phyloP scores from a whole-genome alignment of 805 yeast species.

The Candida odintsovae region DNA sequence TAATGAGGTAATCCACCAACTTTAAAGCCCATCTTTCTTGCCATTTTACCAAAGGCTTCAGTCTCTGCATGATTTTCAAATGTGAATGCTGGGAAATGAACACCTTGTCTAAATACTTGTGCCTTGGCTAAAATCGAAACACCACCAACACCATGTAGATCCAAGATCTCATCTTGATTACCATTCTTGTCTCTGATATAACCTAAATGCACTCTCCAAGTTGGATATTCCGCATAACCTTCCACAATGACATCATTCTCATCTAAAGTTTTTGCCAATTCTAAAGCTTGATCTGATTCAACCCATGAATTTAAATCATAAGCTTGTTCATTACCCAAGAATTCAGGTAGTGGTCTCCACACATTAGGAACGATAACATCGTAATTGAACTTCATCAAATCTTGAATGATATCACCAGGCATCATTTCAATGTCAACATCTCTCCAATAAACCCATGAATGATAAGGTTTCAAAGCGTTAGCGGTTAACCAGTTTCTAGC shows the following conservation, averaged over 20 bases:
- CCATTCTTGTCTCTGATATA: conserved; percentile 61
- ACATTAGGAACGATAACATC: conserved; percentile 84
- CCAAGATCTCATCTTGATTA: conserved; percentile 55
- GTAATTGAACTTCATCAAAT: conserved; percentile 60
- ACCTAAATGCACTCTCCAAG: conserved; percentile 80
- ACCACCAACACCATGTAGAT: conserved; percentile 83
- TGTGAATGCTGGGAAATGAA: conserved; percentile 81
- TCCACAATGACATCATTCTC: conserved; percentile 87
- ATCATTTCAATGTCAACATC: conserved; percentile 83
- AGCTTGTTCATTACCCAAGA: conserved; percentile 86
- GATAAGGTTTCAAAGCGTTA: conserved; percentile 71
- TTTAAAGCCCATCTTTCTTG: conserved; percentile 67
- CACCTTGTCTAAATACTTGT: conserved; percentile 67
- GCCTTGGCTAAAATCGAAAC: conserved; percentile 77
- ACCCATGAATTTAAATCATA: conserved; percentile 97
- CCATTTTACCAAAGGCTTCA: conserved; percentile 82
- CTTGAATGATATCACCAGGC: conserved; percentile 71
- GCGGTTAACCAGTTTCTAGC: conserved; percentile 82
- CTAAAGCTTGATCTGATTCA: conserved; percentile 73
- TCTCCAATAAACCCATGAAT: conserved; percentile 90
- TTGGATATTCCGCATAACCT: conserved; percentile 82
- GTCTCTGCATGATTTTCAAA: conserved; percentile 84
- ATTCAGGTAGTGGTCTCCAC: conserved; percentile 95
- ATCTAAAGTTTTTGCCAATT: conserved; percentile 54
- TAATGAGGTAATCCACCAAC: conserved; percentile 91